Evolutionary conservation across 352 stramenopile genomes (phyloP), one percentile per base, ranked within the genome.

Genomic region (Phytopythium helicoides): DNA sequence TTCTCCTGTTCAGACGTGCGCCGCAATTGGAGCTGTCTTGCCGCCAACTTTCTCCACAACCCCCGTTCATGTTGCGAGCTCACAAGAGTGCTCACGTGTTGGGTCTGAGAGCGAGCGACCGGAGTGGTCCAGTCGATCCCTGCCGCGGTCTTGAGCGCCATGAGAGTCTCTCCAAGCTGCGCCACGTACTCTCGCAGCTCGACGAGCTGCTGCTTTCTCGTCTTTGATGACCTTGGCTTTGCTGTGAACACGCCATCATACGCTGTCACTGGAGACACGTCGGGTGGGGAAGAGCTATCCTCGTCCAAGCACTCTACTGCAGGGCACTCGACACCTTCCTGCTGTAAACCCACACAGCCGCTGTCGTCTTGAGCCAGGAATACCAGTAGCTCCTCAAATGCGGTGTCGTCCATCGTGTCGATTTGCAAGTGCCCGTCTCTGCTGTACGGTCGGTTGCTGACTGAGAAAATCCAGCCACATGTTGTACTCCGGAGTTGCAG

Each of bases 71-170:
- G n/a, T n/a, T n/a, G n/a, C n/a, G n/a, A n/a, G n/a, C n/a, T n/a
- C n/a, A n/a, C 36, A 21, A 15, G 19, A 28, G 39, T 26, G 39
- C n/a, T 46, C 18, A 1, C 1, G 6, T 21, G 1, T 40, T 3
- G 14, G 6, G 14, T 40, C 36, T 40, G 18, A 28, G 8, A 26
- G 39, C 39, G 39, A 11, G 18, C 39, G n/a, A 28, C 39, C 11
- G 39, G 39, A 6, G 39, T 46, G 9, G n/a, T 21, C n/a, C 7
- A n/a, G 39, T 46, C 39, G 39, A 46, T 46, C 39, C 39, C 19
- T 14, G 19, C 39, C 18, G 39, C 39, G 12, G 19, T 18, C 12
- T 46, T 46, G 39, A 46, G 39, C 18, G 39, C 14, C 18, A 23
- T 25, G 19, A 46, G 39, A n/a, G 23, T 11, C 39, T n/a, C 6